These are phyloP conservation scores for Fusarium newnesense DNA, from an alignment of 2,329 filamentous ascomycete species.

Conservation along the genomic window DNA sequence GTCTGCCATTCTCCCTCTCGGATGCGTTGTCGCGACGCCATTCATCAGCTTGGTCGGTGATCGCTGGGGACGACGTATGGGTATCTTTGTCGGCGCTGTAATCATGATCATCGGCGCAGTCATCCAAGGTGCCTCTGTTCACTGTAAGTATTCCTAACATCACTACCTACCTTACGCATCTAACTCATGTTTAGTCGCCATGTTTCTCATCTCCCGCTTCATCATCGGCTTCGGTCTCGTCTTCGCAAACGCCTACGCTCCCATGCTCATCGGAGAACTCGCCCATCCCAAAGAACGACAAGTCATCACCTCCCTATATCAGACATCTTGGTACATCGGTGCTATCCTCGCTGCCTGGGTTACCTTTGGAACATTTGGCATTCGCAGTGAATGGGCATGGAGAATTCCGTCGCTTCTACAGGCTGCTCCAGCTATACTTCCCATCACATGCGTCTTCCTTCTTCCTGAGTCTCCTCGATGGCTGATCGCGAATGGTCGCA, in stretches of 20 bases:
- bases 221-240: slow-evolving; percentile 64
- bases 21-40: neutral
- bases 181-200: slow-evolving; percentile 49
- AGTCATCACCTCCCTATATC: slow-evolving; percentile 63
- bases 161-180: fast-evolving
- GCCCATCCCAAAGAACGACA: slow-evolving; percentile 64
- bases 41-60: slow-evolving; percentile 13
- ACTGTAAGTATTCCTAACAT: neutral
- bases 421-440: slow-evolving; percentile 27
- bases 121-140: neutral
- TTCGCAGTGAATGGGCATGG: slow-evolving; percentile 46
- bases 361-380: slow-evolving; percentile 52
- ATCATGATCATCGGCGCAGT: neutral
- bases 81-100: neutral
- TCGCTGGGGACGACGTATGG: slow-evolving; percentile 2
- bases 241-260: slow-evolving; percentile 62
- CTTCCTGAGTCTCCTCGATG: slow-evolving; percentile 71
- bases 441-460: slow-evolving; percentile 53
- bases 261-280: slow-evolving; percentile 64
- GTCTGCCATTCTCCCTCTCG: slow-evolving; percentile 8
- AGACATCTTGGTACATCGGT: slow-evolving; percentile 59
- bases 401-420: slow-evolving; percentile 45
- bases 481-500: slow-evolving; percentile 54
- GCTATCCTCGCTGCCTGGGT: slow-evolving; percentile 55
- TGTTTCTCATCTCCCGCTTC: slow-evolving; percentile 64